Evolutionary conservation across 176 grass and related monocot genomes (phyloP).

Genomic region (Aegilops umbellulata): DNA sequence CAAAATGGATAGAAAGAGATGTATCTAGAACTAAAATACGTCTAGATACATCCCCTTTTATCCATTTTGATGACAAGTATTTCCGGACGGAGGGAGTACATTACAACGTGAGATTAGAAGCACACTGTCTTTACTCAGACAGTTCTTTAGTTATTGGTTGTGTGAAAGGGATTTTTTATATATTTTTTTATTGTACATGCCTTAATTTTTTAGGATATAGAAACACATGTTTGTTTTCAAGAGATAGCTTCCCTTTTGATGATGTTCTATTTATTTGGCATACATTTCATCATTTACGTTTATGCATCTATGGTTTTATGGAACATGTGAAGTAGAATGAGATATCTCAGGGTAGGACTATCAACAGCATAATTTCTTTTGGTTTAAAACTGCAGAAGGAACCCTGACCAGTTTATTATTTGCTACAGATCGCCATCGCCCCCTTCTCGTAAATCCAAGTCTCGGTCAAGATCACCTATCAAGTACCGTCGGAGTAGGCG

Average conservation of each 20-base stretch:
- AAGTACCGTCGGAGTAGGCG: conserved; percentile 73
- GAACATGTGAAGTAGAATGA: not conserved
- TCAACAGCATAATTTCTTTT: not conserved
- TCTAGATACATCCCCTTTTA: too few relatives aligned
- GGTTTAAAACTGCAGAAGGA: conserved; percentile 22
- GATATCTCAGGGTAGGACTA: not conserved
- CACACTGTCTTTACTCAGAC: not conserved
- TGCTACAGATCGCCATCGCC: conserved; percentile 71
- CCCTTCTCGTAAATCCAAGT: conserved; percentile 51
- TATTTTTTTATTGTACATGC: conserved; percentile 4
- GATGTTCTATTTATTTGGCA: not conserved
- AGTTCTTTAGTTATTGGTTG: conserved; percentile 18
- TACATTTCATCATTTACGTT: not conserved
- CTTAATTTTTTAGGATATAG: conserved; percentile 5
- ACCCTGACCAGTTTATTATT: conserved; percentile 34
- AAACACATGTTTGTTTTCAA: conserved; percentile 13
- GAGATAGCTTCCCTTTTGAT: not conserved
- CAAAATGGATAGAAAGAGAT: too few relatives aligned
- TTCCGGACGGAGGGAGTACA: too few relatives aligned
- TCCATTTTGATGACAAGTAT: too few relatives aligned
- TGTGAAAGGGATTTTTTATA: not conserved
- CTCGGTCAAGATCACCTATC: conserved; percentile 89
- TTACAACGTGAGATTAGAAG: not conserved
- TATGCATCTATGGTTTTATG: conserved; percentile 6
- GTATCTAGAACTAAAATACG: too few relatives aligned